These are phyloP conservation scores for Kodamaea leandrae DNA, from an alignment of 805 yeast genomes.

Conservation along the genomic window DNA sequence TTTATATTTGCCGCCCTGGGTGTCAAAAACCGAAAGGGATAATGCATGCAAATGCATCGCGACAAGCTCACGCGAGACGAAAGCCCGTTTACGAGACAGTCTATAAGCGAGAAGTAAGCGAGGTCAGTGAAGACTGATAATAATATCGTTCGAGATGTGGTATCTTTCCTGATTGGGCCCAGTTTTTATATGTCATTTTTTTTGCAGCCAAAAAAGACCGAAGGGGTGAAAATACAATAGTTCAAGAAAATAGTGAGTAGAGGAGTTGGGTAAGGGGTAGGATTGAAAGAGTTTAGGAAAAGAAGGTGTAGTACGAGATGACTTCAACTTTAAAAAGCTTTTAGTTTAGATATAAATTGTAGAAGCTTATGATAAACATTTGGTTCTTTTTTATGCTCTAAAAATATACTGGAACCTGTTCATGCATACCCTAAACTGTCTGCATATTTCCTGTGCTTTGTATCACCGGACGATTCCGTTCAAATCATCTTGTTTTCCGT, in stretches of 20 bases:
- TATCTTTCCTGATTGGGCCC: not conserved
- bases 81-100: no score
- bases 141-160: not conserved
- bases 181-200: not conserved
- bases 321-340: no score
- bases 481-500: not conserved
- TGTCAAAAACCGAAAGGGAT: not conserved
- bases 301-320: no score
- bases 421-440: no score
- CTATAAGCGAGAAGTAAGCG: constrained; percentile 1
- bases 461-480: no score
- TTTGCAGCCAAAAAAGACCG: not conserved
- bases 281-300: no score
- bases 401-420: no score
- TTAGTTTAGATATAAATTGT: no score
- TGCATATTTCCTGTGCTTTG: no score
- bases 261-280: no score
- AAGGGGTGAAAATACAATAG: not conserved
- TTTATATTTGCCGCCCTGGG: not conserved
- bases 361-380: no score
- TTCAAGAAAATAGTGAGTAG: not conserved
- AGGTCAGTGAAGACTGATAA: not conserved
- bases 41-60: not conserved
- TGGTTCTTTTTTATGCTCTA: no score
- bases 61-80: not conserved